Base-by-base conservation (phyloP, 208 protist species). In the Acanthamoeba castellanii region DNA sequence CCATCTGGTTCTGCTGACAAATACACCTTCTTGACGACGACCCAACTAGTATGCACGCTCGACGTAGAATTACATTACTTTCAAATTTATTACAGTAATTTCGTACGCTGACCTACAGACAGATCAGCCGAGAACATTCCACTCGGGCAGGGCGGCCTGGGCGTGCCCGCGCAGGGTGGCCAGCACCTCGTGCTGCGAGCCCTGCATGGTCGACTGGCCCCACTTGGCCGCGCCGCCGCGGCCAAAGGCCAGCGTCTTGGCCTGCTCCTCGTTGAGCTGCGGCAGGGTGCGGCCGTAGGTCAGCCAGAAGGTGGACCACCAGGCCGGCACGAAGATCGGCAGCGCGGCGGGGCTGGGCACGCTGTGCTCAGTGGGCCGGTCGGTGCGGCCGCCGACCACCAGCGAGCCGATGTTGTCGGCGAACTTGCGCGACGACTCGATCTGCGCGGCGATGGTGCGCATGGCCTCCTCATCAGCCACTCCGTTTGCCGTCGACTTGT, bases 251-350 rank as follows among this genome's bases (percentile, higher is more conserved):
- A 68, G 30, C 7, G 16, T 47, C 82, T 90, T 92, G 37, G 92
- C 92, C 47, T 87, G 34, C 32, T 90, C 76, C 52, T 95, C 82
- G 42, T 11, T 92, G 22, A 74, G n/a, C 25, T 95, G 74, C 45
- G 32, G n/a, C 25, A 91, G 66, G 8, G 92, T 90, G 25, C 47
- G n/a, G 61, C 76, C 74, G 92, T 95, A 95, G 59, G 82, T 95
- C 30, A 87, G 52, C 92, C 92, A 95, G 76, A 95, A 95, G 76
- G 74, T 68, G 9, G 30, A 37, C 92, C 92, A 95, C 92, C 92
- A 94, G 22, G 57, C n/a, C 14, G 66, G 76, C 42, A 90, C 92
- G 52, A 90, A 50, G 76, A 50, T 57, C 8, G 20, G 42, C 84
- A 2, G 13, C 5, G 3, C 14, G 18, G 11, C 50, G n/a, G 84